These are phyloP conservation scores for Arthrobotrys pseudoclavata DNA, from an alignment of 2,329 filamentous ascomycete species.

Conservation along the genomic window DNA sequence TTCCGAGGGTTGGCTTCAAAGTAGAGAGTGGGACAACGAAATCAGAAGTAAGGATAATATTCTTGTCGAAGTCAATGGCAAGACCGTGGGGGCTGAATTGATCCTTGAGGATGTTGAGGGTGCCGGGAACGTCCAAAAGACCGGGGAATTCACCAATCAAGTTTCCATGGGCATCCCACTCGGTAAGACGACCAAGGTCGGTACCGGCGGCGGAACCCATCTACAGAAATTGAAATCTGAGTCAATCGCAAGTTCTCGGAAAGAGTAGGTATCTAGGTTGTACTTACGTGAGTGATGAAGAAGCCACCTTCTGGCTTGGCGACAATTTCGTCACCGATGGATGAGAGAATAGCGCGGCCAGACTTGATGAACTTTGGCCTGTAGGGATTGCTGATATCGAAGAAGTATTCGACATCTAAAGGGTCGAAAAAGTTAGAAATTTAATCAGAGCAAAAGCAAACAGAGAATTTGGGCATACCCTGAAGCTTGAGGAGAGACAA, in stretches of 20 bases:
- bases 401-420: constrained; percentile 69
- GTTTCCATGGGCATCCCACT: constrained; percentile 73
- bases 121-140: constrained; percentile 68
- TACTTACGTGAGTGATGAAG: constrained; percentile 62
- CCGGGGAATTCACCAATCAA: constrained; percentile 76
- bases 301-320: constrained; percentile 73
- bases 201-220: constrained; percentile 70
- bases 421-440: constrained; percentile 63
- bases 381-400: constrained; percentile 73
- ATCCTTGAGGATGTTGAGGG: constrained; percentile 72
- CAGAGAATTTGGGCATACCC: constrained; percentile 27
- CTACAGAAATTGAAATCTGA: constrained; percentile 2
- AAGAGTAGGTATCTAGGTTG: background rate
- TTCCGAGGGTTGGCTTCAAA: constrained; percentile 72
- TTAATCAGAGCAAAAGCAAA: constrained; percentile 65
- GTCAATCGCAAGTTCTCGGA: background rate
- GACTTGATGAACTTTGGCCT: constrained; percentile 73
- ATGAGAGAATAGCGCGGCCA: constrained; percentile 73
- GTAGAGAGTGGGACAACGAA: constrained; percentile 75
- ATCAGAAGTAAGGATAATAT: constrained; percentile 74
- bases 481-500: constrained; percentile 73
- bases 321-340: constrained; percentile 75
- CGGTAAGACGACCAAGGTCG: constrained; percentile 73
- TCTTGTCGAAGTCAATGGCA: constrained; percentile 72
- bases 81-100: constrained; percentile 76